Percentiles rank a stretch among this genome's conserved stretches.
These are phyloP conservation scores for Grigorovia transvaalensis DNA, from an alignment of 805 yeast genomes.

Conservation along the genomic window DNA sequence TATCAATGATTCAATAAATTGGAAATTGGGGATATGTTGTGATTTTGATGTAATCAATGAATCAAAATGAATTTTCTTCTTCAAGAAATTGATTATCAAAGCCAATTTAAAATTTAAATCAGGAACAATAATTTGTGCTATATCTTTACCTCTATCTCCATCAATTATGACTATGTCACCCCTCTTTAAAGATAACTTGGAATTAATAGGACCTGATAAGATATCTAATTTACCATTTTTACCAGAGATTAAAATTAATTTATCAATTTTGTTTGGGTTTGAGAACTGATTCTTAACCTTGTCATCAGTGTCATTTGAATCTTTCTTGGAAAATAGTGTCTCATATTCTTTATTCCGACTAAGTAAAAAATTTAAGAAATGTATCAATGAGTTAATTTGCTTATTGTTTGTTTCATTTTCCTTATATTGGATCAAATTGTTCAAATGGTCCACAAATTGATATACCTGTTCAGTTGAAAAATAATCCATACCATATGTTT, in stretches of 20 bases:
- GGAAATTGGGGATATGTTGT: constrained; percentile 22
- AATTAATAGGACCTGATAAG: constrained; percentile 52
- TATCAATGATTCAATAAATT: constrained; percentile 22
- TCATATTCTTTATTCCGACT: constrained; percentile 33
- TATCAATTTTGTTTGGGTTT: constrained; percentile 23
- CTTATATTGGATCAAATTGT: constrained; percentile 7
- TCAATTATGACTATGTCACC: constrained; percentile 68
- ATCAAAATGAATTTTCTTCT: constrained; percentile 54
- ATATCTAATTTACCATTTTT: constrained; percentile 63
- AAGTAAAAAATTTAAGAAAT: constrained; percentile 31
- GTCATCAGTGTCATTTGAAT: constrained; percentile 1
- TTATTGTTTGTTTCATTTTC: constrained; percentile 3
- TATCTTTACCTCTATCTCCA: constrained; percentile 77
- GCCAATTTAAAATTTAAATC: constrained; percentile 53
- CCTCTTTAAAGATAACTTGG: constrained; percentile 47
- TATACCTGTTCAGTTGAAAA: constrained; percentile 39
- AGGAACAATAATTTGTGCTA: constrained; percentile 64
- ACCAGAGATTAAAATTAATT: constrained; percentile 35
- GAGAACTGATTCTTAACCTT: constrained; percentile 10
- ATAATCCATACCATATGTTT: constrained; percentile 39
- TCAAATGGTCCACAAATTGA: constrained; percentile 31
- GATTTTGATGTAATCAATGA: constrained; percentile 25
- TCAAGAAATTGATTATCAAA: constrained; percentile 59
- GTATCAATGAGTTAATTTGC: constrained; percentile 11
- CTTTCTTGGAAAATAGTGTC: not conserved